These are phyloP conservation scores for Zygotorulaspora danielsina DNA, from an alignment of 805 yeast genomes.

Conservation along the genomic window DNA sequence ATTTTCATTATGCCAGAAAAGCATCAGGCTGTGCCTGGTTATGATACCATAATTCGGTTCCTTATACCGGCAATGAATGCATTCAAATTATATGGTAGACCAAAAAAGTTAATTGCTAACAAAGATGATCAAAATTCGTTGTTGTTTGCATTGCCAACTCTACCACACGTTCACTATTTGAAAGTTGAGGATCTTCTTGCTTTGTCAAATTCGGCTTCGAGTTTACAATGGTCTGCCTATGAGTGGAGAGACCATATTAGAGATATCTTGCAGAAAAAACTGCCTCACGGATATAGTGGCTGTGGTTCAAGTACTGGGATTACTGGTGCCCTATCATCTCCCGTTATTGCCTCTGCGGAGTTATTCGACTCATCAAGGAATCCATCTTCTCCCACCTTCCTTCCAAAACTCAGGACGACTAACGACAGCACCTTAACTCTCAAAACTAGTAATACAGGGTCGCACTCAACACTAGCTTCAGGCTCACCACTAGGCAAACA, in stretches of 20 bases:
- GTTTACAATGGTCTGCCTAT: constrained; percentile 50
- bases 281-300: constrained; percentile 63
- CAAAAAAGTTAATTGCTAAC: constrained; percentile 55
- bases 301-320: constrained; percentile 68
- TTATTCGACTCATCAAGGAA: constrained; percentile 28
- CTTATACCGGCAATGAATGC: constrained; percentile 66
- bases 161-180: constrained; percentile 64
- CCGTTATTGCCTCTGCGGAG: constrained; percentile 40
- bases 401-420: constrained; percentile 14
- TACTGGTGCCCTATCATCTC: constrained; percentile 54
- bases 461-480: constrained; percentile 6
- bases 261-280: constrained; percentile 49
- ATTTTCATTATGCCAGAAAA: constrained; percentile 62
- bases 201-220: constrained; percentile 35
- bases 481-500: constrained; percentile 8
- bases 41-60: constrained; percentile 69
- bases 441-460: constrained; percentile 5
- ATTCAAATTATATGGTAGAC: constrained; percentile 71
- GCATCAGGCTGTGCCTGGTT: constrained; percentile 67
- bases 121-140: constrained; percentile 52
- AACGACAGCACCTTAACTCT: constrained; percentile 6
- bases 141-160: constrained; percentile 67
- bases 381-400: constrained; percentile 17
- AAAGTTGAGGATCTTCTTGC: constrained; percentile 54
- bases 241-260: constrained; percentile 60